Evolutionary conservation across 208 protist species (phyloP).

Genomic region (Porcisia hertigi): DNA sequence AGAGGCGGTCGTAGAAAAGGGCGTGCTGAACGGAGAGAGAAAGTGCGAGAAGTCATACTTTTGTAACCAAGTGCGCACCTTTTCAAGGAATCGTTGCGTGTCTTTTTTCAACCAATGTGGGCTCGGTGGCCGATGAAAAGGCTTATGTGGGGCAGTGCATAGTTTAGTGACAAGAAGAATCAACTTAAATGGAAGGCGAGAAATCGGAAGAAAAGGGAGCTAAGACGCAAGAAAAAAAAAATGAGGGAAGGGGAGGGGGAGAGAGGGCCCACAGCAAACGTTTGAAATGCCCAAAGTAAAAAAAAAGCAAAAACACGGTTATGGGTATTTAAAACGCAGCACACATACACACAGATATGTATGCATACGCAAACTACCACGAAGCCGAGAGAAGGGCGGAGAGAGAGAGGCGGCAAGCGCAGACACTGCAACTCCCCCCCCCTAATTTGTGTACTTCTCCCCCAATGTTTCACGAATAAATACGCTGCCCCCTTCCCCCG

Average conservation of each 20-base stretch:
- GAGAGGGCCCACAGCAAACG: background rate
- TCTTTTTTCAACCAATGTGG: background rate
- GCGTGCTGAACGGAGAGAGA: background rate
- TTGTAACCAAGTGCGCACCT: background rate
- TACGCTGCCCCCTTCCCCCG: too few relatives aligned
- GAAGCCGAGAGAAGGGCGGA: background rate
- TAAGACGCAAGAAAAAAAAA: background rate
- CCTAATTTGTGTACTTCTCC: background rate
- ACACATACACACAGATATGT: background rate
- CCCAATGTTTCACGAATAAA: background rate
- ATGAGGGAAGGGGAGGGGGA: background rate
- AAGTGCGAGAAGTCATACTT: background rate
- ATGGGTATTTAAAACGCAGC: background rate
- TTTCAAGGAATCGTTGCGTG: background rate
- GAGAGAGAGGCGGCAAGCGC: background rate
- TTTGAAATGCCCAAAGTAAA: slow-evolving; percentile 1
- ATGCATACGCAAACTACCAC: background rate
- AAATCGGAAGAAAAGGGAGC: background rate
- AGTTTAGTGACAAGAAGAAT: background rate
- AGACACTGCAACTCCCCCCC: background rate
- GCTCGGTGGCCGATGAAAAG: background rate
- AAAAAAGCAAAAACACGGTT: slow-evolving; percentile 3
- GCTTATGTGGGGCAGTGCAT: background rate
- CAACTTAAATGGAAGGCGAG: background rate
- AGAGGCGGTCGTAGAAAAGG: background rate